phyloP scores from a whole-genome alignment of 75 land plant genomes.

The Adiantum capillusveneris region DNA sequence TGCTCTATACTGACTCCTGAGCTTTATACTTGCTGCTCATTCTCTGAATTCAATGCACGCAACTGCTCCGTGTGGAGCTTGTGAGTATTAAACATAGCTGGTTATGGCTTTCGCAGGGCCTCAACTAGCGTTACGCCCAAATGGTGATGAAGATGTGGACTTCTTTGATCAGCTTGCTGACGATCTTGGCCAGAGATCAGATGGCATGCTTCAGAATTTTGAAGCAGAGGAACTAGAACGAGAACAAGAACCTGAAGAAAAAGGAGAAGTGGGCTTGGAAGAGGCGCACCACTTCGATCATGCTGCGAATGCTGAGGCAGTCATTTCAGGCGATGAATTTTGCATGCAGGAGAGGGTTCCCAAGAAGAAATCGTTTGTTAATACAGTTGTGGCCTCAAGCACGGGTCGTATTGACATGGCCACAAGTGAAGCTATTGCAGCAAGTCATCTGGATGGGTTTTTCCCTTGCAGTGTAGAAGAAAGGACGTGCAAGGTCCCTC shows the following conservation, averaged over 20 bases:
- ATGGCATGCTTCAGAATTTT: too few relatives aligned
- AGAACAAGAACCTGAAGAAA: neutral
- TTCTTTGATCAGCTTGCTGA: conserved; percentile 71
- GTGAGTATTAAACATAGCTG: too few relatives aligned
- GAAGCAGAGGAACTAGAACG: conserved; percentile 10
- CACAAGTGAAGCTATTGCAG: too few relatives aligned
- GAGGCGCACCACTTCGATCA: conserved; percentile 1
- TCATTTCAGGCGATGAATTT: neutral
- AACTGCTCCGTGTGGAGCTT: too few relatives aligned
- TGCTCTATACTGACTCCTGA: too few relatives aligned
- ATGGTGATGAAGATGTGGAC: conserved; percentile 59
- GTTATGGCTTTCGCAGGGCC: too few relatives aligned
- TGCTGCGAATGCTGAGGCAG: neutral
- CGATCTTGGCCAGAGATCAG: conserved; percentile 16
- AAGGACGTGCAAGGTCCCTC: too few relatives aligned
- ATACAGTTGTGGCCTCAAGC: neutral
- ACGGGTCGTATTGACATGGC: neutral
- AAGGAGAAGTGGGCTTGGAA: conserved; percentile 14
- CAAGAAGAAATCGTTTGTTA: too few relatives aligned
- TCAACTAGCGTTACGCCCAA: neutral
- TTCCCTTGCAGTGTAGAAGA: too few relatives aligned
- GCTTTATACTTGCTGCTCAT: too few relatives aligned
- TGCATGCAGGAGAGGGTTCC: neutral
- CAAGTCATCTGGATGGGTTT: neutral
- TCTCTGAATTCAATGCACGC: too few relatives aligned